Percentiles rank a stretch among this genome's conserved stretches.
Conservation (phyloP, 2,329 filamentous ascomycete genomes). For the Colletotrichum sp. region DNA sequence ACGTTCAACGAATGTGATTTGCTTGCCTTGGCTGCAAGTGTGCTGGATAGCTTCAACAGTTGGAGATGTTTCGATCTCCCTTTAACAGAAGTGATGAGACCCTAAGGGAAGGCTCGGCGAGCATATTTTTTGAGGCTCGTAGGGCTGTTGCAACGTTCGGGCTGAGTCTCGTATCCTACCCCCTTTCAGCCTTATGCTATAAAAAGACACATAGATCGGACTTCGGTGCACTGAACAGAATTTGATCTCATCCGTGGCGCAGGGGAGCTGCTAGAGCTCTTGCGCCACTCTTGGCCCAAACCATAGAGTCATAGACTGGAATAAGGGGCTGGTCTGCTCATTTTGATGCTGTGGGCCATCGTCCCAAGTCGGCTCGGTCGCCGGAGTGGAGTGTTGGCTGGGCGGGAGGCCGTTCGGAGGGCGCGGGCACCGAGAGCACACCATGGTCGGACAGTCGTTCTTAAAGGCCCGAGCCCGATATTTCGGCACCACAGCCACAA, state of each 20-base stretch:
- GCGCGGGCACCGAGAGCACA: conserved; percentile 2
- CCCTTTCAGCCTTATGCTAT: neutral
- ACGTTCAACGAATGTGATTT: neutral
- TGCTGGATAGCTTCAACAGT: neutral
- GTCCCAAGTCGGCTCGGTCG: neutral
- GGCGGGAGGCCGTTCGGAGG: neutral
- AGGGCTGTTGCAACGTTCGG: neutral
- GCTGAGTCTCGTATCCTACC: conserved; percentile 1
- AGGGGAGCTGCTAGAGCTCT: neutral
- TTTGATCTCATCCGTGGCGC: neutral
- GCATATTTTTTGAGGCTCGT: neutral
- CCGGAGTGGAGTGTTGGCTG: neutral
- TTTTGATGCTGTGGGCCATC: neutral
- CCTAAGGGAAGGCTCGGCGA: neutral
- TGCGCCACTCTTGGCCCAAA: conserved; percentile 11
- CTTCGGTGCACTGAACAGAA: neutral
- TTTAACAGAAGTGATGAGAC: neutral
- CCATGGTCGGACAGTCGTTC: neutral
- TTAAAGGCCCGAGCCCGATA: neutral
- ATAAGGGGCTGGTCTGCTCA: neutral
- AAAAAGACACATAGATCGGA: neutral
- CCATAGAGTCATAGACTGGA: neutral
- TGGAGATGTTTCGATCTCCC: neutral
- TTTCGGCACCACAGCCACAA: neutral
- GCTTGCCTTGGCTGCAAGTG: neutral